These are phyloP conservation scores for Periconia sp. DNA, from an alignment of 2,329 filamentous ascomycete genomes.

Conservation along the genomic window DNA sequence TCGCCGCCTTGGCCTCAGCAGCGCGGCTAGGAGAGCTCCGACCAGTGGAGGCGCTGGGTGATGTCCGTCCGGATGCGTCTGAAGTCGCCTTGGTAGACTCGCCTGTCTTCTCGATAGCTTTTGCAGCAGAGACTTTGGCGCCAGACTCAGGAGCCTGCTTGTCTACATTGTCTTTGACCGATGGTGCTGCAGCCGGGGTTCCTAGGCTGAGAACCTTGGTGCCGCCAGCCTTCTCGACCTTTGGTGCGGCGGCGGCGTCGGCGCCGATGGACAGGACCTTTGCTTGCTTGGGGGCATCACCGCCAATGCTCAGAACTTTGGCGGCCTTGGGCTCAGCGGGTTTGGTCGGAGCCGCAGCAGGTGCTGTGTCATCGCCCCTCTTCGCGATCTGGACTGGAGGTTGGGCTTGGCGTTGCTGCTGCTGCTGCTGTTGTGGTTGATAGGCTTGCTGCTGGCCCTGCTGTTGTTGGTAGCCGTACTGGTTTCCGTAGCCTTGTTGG, in stretches of 20 bases:
- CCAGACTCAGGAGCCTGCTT: constrained; percentile 63
- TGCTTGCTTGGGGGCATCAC: constrained; percentile 58
- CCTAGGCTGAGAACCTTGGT: constrained; percentile 80
- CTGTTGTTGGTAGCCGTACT: constrained; percentile 47
- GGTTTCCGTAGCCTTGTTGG: constrained; percentile 27
- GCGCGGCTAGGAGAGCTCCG: constrained; percentile 73
- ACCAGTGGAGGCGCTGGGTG: constrained; percentile 80
- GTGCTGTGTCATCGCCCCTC: constrained; percentile 54
- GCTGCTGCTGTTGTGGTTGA: constrained; percentile 49
- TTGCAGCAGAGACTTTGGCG: constrained; percentile 80
- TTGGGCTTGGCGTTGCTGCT: constrained; percentile 48
- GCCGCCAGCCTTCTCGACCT: constrained; percentile 53
- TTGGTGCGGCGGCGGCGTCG: constrained; percentile 54
- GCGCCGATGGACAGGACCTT: constrained; percentile 64
- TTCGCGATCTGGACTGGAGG: constrained; percentile 64
- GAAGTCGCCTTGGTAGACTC: constrained; percentile 58
- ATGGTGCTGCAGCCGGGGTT: constrained; percentile 51
- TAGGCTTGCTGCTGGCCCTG: constrained; percentile 39
- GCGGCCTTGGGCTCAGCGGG: constrained; percentile 55
- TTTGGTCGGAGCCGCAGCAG: constrained; percentile 49
- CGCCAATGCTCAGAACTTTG: constrained; percentile 67
- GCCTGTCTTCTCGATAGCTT: constrained; percentile 90
- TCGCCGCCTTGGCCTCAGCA: constrained; percentile 60
- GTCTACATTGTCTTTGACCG: constrained; percentile 49
- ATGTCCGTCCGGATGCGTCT: constrained; percentile 67